Percentiles rank a stretch among this genome's conserved stretches.
Conservation (phyloP, 2,329 filamentous ascomycete genomes). For the Dissoconium aciculare region DNA sequence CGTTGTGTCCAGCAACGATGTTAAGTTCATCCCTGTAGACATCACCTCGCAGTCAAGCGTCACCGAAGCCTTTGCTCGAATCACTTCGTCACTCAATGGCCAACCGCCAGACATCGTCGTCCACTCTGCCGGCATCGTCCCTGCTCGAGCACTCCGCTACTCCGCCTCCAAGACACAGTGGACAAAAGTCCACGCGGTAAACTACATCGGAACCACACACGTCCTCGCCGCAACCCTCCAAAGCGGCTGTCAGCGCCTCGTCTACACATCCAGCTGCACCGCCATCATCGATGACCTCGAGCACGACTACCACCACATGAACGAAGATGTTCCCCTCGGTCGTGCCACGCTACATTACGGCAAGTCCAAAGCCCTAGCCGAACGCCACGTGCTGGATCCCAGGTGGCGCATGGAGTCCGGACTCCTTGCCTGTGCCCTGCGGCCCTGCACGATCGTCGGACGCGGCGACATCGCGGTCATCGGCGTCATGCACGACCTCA, state of each 20-base stretch:
- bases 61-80: slow-evolving; percentile 37
- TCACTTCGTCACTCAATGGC: slow-evolving; percentile 27
- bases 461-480: slow-evolving; percentile 71
- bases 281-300: slow-evolving; percentile 65
- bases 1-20: slow-evolving; percentile 12
- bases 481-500: slow-evolving; percentile 57
- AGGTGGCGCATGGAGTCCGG: slow-evolving; percentile 36
- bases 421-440: slow-evolving; percentile 46
- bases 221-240: slow-evolving; percentile 59
- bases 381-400: slow-evolving; percentile 62
- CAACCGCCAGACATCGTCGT: slow-evolving; percentile 71
- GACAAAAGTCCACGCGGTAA: slow-evolving; percentile 62
- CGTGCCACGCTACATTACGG: slow-evolving; percentile 66
- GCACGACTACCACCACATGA: slow-evolving; percentile 65
- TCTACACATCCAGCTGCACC: slow-evolving; percentile 83
- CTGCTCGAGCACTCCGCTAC: slow-evolving; percentile 27
- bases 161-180: slow-evolving; percentile 24
- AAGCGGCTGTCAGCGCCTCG: slow-evolving; percentile 60
- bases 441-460: slow-evolving; percentile 80
- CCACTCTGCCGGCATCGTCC: slow-evolving; percentile 56
- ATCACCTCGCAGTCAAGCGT: slow-evolving; percentile 26
- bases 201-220: slow-evolving; percentile 70
- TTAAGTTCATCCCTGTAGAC: slow-evolving; percentile 26
- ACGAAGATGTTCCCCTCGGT: slow-evolving; percentile 59
- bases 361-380: slow-evolving; percentile 75